Evolutionary conservation across 768 basidiomycete species (phyloP), one percentile per base, ranked within the genome.

Genomic region (Trametes punicea): DNA sequence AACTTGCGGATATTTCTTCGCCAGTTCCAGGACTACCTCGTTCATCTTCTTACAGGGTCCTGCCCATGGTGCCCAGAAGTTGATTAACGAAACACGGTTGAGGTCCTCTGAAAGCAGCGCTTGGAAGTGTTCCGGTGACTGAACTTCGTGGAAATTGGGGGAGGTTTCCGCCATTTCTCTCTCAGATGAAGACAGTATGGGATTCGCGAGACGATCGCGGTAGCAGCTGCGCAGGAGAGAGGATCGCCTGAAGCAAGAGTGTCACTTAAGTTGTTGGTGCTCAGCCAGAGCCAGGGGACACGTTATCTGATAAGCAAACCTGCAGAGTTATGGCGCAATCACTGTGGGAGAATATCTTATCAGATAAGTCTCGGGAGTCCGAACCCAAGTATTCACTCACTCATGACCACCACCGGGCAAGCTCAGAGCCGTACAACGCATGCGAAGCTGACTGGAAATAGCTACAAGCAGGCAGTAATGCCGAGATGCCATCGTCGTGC

Each of bases 1-100:
- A 1, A 89, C 70, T 2, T 74, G 62, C 0, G 83, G 75, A 65
- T 92, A 80, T 67, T 89, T 88, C 59, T 79, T 82, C 1, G 93
- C 82, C 41, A 96, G 77, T 64, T 90, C 88, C 8, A 65, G 57
- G 16, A 89, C 81, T 29, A 94, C 82, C 40, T 84, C 76, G 73
- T 93, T 94, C 88, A 97, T 96, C 64, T 87, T 80, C 64, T 79
- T 79, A 77, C 95, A 98, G 36, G 94, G 93, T 59, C 83, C 88
- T 0, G 93, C 97, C 92, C 93, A 89, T 71, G 83, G 76, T 39
- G 95, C 91, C 89, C 93, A 95, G 70, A 98, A 99, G 73, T 90
- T 92, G 67, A 97, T 84, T 33, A 96, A 76, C 4, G 94, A 94
- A 21, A 96, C 80, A 20, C 90, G 77, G 18, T 80, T 72, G 30